These are phyloP conservation scores for Coccinonectria pachysandricola DNA, from an alignment of 2,329 filamentous ascomycete species.

Conservation along the genomic window DNA sequence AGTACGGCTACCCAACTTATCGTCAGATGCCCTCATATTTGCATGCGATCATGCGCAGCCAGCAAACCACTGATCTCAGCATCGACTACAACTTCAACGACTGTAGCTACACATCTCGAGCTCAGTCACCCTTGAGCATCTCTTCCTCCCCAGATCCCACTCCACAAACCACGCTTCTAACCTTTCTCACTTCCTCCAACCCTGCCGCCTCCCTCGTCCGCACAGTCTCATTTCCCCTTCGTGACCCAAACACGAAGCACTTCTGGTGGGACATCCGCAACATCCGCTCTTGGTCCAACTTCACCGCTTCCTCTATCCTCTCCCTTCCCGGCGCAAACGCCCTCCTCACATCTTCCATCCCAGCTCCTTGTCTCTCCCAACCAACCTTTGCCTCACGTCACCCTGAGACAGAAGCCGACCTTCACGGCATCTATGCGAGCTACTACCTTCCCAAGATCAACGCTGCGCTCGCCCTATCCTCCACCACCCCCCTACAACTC, in stretches of 20 bases:
- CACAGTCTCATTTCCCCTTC: slow-evolving; percentile 59
- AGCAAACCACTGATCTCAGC: slow-evolving; percentile 29
- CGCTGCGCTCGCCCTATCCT: slow-evolving; percentile 67
- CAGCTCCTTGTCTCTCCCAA: slow-evolving; percentile 48
- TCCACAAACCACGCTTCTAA: slow-evolving; percentile 59
- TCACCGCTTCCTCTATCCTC: slow-evolving; percentile 62
- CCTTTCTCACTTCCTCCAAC: slow-evolving; percentile 70
- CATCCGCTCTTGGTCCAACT: slow-evolving; percentile 71
- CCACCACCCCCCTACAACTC: slow-evolving; percentile 51
- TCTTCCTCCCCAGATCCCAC: slow-evolving; percentile 33
- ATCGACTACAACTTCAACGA: slow-evolving; percentile 33
- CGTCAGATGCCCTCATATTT: slow-evolving; percentile 52
- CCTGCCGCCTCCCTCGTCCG: slow-evolving; percentile 75
- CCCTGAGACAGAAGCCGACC: slow-evolving; percentile 67
- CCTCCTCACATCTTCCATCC: slow-evolving; percentile 61
- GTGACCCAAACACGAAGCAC: slow-evolving; percentile 61
- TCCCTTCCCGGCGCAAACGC: slow-evolving; percentile 61
- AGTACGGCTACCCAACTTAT: slow-evolving; percentile 78
- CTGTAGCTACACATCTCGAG: slow-evolving; percentile 34
- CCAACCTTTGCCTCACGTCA: slow-evolving; percentile 49
- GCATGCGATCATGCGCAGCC: slow-evolving; percentile 6
- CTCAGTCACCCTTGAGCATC: slow-evolving; percentile 33
- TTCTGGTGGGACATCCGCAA: slow-evolving; percentile 97
- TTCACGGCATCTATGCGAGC: slow-evolving; percentile 64
- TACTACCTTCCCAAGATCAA: slow-evolving; percentile 85